These are phyloP conservation scores for Salvia hispanica DNA, from an alignment of 257 asterid genomes.

Conservation along the genomic window DNA sequence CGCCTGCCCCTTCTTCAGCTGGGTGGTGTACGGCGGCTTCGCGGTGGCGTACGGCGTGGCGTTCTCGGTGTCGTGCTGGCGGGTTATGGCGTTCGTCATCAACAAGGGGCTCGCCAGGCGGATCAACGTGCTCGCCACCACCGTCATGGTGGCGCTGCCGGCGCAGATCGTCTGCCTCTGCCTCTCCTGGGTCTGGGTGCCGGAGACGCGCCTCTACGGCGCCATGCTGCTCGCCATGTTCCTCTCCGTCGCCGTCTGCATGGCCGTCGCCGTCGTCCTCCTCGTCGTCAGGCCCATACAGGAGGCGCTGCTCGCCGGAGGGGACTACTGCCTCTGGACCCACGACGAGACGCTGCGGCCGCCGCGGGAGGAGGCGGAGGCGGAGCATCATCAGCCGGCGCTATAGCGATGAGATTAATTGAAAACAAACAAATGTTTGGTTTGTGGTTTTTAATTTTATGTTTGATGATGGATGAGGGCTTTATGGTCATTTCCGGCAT, in stretches of 20 bases:
- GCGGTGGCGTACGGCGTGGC: conserved; percentile 48
- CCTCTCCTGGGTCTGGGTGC: conserved; percentile 56
- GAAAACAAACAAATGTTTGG: too few relatives aligned
- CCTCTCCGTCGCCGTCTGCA: conserved; percentile 46
- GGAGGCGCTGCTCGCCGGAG: conserved; percentile 35
- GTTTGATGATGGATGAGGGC: conserved; percentile 12
- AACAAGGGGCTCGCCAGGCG: conserved; percentile 68
- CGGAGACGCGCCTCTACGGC: conserved; percentile 42
- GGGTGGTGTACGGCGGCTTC: conserved; percentile 54
- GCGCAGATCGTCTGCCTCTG: conserved; percentile 59
- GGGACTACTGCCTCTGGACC: conserved; percentile 1
- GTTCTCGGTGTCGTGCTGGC: conserved; percentile 68
- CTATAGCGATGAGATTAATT: neutral
- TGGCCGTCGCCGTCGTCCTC: conserved; percentile 55
- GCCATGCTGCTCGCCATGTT: conserved; percentile 48
- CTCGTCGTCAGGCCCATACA: conserved; percentile 60
- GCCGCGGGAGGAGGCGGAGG: conserved; percentile 1
- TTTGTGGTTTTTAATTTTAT: neutral
- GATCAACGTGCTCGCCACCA: conserved; percentile 49
- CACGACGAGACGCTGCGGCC: neutral
- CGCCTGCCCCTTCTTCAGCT: conserved; percentile 66
- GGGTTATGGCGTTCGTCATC: conserved; percentile 63
- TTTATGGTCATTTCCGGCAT: conserved; percentile 18
- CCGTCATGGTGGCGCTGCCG: conserved; percentile 64
- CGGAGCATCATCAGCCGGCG: neutral